Conservation (phyloP, 2,329 filamentous ascomycete genomes). For the Cryphonectria nitschkei region DNA sequence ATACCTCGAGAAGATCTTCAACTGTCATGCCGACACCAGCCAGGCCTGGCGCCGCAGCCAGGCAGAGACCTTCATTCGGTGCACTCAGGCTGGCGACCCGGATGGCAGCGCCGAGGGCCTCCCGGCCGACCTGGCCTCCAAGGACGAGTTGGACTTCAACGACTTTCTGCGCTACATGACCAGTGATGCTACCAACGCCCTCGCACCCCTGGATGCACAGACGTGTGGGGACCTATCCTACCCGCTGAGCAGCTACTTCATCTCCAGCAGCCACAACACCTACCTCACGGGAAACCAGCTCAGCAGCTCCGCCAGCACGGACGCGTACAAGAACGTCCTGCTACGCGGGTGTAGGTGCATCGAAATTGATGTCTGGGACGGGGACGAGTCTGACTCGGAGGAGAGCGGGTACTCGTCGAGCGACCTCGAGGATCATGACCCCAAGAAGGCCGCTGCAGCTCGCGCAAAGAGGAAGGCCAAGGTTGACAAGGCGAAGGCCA, state of each 20-base stretch:
- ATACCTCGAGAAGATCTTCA: conserved; percentile 53
- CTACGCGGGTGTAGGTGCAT: conserved; percentile 87
- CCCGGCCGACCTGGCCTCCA: conserved; percentile 32
- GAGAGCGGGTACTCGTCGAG: conserved; percentile 64
- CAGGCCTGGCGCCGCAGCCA: conserved; percentile 51
- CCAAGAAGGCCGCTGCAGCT: conserved; percentile 51
- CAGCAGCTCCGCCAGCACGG: conserved; percentile 82
- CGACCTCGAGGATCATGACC: conserved; percentile 53
- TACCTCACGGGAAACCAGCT: conserved; percentile 90
- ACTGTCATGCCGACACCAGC: conserved; percentile 45
- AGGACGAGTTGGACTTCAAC: conserved; percentile 48
- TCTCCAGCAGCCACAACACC: conserved; percentile 94
- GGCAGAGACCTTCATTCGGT: conserved; percentile 49
- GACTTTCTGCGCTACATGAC: conserved; percentile 61
- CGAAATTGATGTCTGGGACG: conserved; percentile 96
- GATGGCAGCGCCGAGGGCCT: conserved; percentile 32
- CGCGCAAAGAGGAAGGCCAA: conserved; percentile 60
- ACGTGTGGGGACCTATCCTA: conserved; percentile 62
- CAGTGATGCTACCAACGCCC: conserved; percentile 49
- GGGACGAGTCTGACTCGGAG: conserved; percentile 67
- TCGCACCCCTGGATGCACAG: conserved; percentile 38
- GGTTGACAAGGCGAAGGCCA: conserved; percentile 67
- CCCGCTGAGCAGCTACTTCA: conserved; percentile 88
- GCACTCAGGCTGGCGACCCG: conserved; percentile 47
- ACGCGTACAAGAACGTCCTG: conserved; percentile 83